Evolutionary conservation across 1,284 basidiomycete species (phyloP).

Genomic region (Rhodotorula sp.): DNA sequence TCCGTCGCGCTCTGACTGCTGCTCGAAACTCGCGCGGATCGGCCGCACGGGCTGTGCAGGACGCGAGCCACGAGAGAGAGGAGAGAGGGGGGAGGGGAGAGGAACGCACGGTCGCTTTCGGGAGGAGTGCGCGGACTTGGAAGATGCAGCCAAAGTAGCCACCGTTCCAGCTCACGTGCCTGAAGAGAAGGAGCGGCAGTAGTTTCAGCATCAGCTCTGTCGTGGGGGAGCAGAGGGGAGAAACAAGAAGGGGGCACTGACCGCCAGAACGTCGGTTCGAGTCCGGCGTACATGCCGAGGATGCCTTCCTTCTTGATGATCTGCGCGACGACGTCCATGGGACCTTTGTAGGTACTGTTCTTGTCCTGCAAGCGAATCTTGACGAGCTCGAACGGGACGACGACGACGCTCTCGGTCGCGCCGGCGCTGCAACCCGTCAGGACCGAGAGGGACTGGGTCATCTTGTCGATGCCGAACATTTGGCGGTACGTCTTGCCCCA

Average conservation of each 20-base stretch:
- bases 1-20: too few species aligned
- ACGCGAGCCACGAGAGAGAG: too few species aligned
- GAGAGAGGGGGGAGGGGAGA: too few species aligned
- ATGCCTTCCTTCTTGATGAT: slow-evolving; percentile 73
- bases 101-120: slow-evolving; percentile 70
- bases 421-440: slow-evolving; percentile 91
- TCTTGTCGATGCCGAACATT: slow-evolving; percentile 70
- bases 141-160: slow-evolving; percentile 91
- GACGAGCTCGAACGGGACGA: slow-evolving; percentile 93
- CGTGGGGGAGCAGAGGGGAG: not conserved
- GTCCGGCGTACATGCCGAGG: slow-evolving; percentile 83
- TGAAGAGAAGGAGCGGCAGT: not conserved
- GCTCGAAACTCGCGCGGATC: too few species aligned
- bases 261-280: slow-evolving; percentile 97
- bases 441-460: slow-evolving; percentile 82
- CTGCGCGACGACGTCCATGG: slow-evolving; percentile 82
- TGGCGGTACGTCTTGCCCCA: slow-evolving; percentile 79
- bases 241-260: slow-evolving; percentile 45
- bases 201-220: too few species aligned
- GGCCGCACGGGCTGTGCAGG: too few species aligned
- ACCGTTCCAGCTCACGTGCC: slow-evolving; percentile 72
- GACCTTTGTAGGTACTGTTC: slow-evolving; percentile 79
- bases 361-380: slow-evolving; percentile 96
- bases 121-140: slow-evolving; percentile 73
- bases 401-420: slow-evolving; percentile 76